Evolutionary conservation across 108 stramenopile species (phyloP).

Genomic region (Cylindrotheca closterium): DNA sequence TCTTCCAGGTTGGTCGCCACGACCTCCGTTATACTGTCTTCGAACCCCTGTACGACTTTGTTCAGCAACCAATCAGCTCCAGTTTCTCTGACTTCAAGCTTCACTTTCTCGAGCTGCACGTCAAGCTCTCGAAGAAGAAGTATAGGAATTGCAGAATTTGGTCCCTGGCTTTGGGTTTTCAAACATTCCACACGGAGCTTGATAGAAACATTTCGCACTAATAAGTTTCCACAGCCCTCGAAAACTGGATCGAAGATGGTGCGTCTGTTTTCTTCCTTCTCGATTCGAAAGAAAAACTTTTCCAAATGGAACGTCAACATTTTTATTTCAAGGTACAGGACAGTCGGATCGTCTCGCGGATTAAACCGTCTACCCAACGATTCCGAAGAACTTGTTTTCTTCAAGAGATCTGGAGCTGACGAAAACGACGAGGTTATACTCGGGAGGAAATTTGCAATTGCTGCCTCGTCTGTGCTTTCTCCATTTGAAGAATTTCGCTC

Average conservation of each 20-base stretch:
- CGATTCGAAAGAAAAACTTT: slow-evolving; percentile 76
- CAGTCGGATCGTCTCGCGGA: slow-evolving; percentile 72
- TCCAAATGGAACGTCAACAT: slow-evolving; percentile 71
- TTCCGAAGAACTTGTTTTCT: slow-evolving; percentile 4
- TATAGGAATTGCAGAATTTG: slow-evolving; percentile 45
- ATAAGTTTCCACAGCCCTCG: slow-evolving; percentile 64
- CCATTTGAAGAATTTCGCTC: slow-evolving; percentile 32
- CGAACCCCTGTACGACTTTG: slow-evolving; percentile 67
- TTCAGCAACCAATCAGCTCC: slow-evolving; percentile 81
- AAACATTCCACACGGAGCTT: slow-evolving; percentile 70
- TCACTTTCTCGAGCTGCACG: slow-evolving; percentile 61
- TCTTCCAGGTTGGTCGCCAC: slow-evolving; percentile 72
- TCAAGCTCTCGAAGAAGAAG: slow-evolving; percentile 62
- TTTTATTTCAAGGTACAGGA: slow-evolving; percentile 75
- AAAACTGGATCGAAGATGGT: slow-evolving; percentile 86
- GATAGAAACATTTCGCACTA: slow-evolving; percentile 73
- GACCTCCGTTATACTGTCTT: slow-evolving; percentile 63
- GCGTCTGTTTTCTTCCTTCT: slow-evolving; percentile 47
- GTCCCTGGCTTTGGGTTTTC: slow-evolving; percentile 45
- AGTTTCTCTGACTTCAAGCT: slow-evolving; percentile 61
- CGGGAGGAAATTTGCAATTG: not conserved
- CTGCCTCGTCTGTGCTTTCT: slow-evolving; percentile 4
- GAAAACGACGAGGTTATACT: not conserved
- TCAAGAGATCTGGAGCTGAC: not conserved
- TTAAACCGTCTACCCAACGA: slow-evolving; percentile 44